Conservation (phyloP, 176 grass and related monocot species). For the Juncus effusus region DNA sequence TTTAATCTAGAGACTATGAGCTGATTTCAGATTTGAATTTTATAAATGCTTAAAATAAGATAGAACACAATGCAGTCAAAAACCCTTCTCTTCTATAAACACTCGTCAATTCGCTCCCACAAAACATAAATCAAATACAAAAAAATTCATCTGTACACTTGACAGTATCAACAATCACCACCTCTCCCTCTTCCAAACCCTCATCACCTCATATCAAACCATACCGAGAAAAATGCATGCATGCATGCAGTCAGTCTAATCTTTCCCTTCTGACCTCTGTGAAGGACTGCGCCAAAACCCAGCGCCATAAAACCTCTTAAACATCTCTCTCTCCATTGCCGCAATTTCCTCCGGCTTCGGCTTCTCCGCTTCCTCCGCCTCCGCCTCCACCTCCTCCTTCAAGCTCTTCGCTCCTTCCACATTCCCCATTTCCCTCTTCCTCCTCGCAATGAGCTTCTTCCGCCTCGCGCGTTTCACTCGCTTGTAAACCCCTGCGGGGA, state of each 20-base stretch:
- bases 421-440: slow-evolving; percentile 35
- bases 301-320: slow-evolving; percentile 60
- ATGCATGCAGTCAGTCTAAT: too few relatives aligned
- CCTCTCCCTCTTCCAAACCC: not conserved
- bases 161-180: not conserved
- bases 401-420: not conserved
- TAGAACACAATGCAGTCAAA: too few relatives aligned
- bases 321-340: slow-evolving; percentile 48
- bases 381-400: not conserved
- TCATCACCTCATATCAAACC: not conserved
- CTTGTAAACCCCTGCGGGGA: slow-evolving; percentile 50
- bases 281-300: slow-evolving; percentile 83
- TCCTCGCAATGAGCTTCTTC: slow-evolving; percentile 17
- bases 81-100: too few relatives aligned
- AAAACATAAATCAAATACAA: slow-evolving; percentile 5
- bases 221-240: not conserved
- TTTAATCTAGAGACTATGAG: too few relatives aligned
- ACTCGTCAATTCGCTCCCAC: not conserved
- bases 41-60: too few relatives aligned
- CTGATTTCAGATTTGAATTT: too few relatives aligned
- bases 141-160: not conserved
- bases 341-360: slow-evolving; percentile 28
- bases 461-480: slow-evolving; percentile 23
- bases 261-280: slow-evolving; percentile 32
- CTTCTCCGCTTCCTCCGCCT: slow-evolving; percentile 1